These are phyloP conservation scores for Alternaria metachromatica DNA, from an alignment of 2,329 filamentous ascomycete species.

Conservation along the genomic window DNA sequence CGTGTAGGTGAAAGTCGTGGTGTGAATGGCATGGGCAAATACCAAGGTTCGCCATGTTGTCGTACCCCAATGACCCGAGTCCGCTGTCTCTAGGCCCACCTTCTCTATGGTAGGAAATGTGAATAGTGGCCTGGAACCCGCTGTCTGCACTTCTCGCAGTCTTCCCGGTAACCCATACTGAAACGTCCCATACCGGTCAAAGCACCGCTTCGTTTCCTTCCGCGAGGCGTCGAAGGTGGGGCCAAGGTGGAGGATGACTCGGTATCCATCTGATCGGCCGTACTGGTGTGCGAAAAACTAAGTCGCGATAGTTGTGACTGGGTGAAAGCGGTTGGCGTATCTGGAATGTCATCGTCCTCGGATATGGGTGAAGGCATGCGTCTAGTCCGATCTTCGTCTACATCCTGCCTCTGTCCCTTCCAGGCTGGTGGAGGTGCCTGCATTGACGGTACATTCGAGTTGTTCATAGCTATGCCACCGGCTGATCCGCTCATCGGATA, in stretches of 20 bases:
- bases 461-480: constrained; percentile 27
- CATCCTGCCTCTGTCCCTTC: constrained; percentile 27
- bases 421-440: constrained; percentile 29
- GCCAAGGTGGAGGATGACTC: constrained; percentile 14
- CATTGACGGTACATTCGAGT: constrained; percentile 15
- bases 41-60: not conserved
- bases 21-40: not conserved
- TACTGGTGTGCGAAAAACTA: constrained; percentile 38
- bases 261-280: constrained; percentile 43
- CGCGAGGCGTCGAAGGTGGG: constrained; percentile 33
- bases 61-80: not conserved
- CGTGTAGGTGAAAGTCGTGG: not conserved
- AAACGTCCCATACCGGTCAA: constrained; percentile 49
- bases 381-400: constrained; percentile 32
- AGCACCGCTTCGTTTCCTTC: constrained; percentile 49
- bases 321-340: constrained; percentile 46
- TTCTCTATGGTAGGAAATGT: constrained; percentile 49
- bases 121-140: constrained; percentile 59
- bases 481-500: constrained; percentile 40
- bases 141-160: constrained; percentile 58
- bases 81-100: not conserved
- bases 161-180: constrained; percentile 57
- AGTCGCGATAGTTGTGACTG: constrained; percentile 49
- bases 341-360: constrained; percentile 48
- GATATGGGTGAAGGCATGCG: constrained; percentile 52